Conservation (phyloP, 108 stramenopile genomes). For the Nannochloropsis oceanica region DNA sequence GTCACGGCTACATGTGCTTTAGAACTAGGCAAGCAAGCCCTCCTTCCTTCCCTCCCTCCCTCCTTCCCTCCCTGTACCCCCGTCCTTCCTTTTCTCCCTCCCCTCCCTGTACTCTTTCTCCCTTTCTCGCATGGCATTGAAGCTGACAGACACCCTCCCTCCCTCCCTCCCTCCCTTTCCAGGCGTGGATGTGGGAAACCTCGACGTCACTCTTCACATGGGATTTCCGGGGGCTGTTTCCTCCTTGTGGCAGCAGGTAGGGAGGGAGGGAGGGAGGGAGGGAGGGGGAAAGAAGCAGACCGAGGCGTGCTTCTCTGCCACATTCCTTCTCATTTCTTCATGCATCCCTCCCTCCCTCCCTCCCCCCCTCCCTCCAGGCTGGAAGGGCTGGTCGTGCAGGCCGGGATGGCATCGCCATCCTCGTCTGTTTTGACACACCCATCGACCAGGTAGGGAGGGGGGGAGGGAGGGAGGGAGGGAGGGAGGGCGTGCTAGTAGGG, state of each 20-base stretch:
- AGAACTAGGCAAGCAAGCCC: slow-evolving; percentile 86
- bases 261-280: not conserved
- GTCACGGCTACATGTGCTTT: slow-evolving; percentile 77
- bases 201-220: slow-evolving; percentile 78
- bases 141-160: too few species aligned
- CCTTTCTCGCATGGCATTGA: too few species aligned
- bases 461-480: too few species aligned
- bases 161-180: too few species aligned
- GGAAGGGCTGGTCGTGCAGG: slow-evolving; percentile 84
- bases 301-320: slow-evolving; percentile 16
- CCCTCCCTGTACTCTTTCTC: too few species aligned
- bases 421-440: slow-evolving; percentile 77
- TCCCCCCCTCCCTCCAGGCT: slow-evolving; percentile 71
- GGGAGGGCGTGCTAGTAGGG: too few species aligned
- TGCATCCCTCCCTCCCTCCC: slow-evolving; percentile 31
- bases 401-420: slow-evolving; percentile 52
- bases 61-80: too few species aligned
- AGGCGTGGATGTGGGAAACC: slow-evolving; percentile 84
- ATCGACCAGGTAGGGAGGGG: too few species aligned
- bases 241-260: slow-evolving; percentile 40
- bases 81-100: too few species aligned
- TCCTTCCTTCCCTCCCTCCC: too few species aligned
- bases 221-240: slow-evolving; percentile 55
- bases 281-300: not conserved
- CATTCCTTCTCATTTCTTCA: slow-evolving; percentile 58